Evolutionary conservation across 331 rosid species (phyloP).

Genomic region (Prunus yedoensis): DNA sequence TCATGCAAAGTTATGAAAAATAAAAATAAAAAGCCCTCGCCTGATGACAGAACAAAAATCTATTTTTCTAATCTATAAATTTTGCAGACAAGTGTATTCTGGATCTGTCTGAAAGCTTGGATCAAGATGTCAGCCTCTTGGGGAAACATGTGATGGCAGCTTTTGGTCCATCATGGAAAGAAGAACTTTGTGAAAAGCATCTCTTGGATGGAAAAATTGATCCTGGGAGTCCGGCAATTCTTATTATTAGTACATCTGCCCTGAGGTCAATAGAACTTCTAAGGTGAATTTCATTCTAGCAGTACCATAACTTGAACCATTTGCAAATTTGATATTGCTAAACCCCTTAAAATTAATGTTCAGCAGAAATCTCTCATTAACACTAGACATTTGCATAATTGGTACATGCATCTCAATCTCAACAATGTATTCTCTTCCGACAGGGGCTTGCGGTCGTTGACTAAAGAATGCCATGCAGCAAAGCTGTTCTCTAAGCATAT

Average conservation of each 20-base stretch:
- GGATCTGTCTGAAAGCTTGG: conserved; percentile 36
- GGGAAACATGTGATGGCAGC: conserved; percentile 52
- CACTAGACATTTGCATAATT: background rate
- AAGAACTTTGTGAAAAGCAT: conserved; percentile 49
- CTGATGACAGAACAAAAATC: background rate
- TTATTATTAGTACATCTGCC: conserved; percentile 67
- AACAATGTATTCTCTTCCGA: background rate
- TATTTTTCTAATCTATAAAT: background rate
- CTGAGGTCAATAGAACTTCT: conserved; percentile 67
- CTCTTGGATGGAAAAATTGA: conserved; percentile 43
- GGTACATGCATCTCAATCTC: no score
- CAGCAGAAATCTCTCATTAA: background rate
- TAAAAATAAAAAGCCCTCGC: background rate
- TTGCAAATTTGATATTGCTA: background rate
- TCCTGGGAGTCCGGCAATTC: conserved; percentile 72
- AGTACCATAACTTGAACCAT: background rate
- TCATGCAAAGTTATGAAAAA: background rate
- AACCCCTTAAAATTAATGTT: background rate
- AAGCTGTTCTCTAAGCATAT: conserved; percentile 91
- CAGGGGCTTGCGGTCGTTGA: conserved; percentile 72
- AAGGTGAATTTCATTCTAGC: conserved; percentile 35
- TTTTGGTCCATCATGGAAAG: conserved; percentile 71
- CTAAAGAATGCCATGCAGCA: conserved; percentile 63
- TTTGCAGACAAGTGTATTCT: conserved; percentile 43
- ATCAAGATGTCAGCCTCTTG: conserved; percentile 38